Conservation (phyloP, 1,284 basidiomycete species). For the Pseudozyma thailandica region DNA sequence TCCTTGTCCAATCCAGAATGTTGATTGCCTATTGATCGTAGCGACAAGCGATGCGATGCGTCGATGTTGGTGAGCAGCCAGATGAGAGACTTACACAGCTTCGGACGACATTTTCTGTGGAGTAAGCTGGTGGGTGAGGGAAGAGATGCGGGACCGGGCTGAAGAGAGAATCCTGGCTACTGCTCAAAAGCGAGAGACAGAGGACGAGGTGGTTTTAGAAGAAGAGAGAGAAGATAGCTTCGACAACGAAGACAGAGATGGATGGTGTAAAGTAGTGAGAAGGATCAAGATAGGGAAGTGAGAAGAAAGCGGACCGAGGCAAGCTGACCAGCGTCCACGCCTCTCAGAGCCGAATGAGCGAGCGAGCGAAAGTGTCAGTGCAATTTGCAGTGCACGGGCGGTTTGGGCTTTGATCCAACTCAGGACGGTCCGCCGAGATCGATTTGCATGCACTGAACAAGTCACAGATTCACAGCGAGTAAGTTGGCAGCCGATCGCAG, state of each 20-base stretch:
- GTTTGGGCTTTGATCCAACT: not conserved
- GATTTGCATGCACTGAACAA: constrained; percentile 11
- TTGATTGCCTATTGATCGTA: too few relatives aligned
- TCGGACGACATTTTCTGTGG: constrained; percentile 51
- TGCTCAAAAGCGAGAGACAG: constrained; percentile 26
- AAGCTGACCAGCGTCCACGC: constrained; percentile 10
- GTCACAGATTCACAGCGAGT: not conserved
- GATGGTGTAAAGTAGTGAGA: constrained; percentile 9
- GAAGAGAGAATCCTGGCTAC: constrained; percentile 45
- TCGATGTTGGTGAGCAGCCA: not conserved
- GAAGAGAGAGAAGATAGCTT: constrained; percentile 20
- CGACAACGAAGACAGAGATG: constrained; percentile 13
- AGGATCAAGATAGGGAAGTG: not conserved
- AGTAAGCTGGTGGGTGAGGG: constrained; percentile 39
- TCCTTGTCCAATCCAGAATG: not conserved
- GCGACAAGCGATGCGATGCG: too few relatives aligned
- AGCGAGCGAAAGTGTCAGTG: not conserved
- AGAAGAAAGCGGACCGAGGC: constrained; percentile 38
- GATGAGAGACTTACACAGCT: constrained; percentile 49
- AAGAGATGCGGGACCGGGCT: constrained; percentile 36
- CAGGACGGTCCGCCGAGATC: constrained; percentile 20
- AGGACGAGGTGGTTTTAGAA: constrained; percentile 15
- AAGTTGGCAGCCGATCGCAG: constrained; percentile 4
- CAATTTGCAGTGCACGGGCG: constrained; percentile 7
- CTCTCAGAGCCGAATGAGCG: constrained; percentile 16